phyloP scores from a whole-genome alignment of 2,329 filamentous ascomycete species.

The Epicoccum nigrum region DNA sequence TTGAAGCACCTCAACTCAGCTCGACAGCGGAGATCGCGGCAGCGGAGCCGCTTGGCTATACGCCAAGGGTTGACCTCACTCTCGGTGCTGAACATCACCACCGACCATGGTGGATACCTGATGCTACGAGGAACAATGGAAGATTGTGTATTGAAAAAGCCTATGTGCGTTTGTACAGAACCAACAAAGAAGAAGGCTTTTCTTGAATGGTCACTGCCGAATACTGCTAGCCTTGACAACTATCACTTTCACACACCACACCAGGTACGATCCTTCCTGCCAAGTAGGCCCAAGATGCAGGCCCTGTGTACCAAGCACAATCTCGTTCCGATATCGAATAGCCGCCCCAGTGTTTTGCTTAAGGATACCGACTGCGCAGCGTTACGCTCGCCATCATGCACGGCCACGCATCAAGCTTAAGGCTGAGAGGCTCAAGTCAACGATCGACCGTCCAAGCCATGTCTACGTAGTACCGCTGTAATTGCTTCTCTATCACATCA shows the following conservation, averaged over 20 bases:
- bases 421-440: slow-evolving; percentile 2
- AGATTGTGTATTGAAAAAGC: no score
- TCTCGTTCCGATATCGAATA: not conserved
- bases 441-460: not conserved
- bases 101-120: no score
- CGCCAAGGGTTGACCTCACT: not conserved
- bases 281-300: slow-evolving; percentile 2
- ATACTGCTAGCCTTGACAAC: not conserved
- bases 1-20: not conserved
- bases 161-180: no score
- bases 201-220: no score
- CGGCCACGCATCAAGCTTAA: not conserved
- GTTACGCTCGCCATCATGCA: not conserved
- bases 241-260: not conserved
- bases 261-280: not conserved
- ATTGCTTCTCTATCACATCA: not conserved
- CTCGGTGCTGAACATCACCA: not conserved
- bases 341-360: not conserved
- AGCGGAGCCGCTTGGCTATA: slow-evolving; percentile 2
- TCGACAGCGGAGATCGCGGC: slow-evolving; percentile 1
- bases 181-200: no score
- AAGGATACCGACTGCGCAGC: not conserved
- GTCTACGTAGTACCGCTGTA: no score
- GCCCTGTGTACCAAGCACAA: slow-evolving; percentile 1
- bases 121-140: not conserved